Evolutionary conservation across 2,329 filamentous ascomycete genomes (phyloP).

Genomic region (Ampelomyces quisqualis): DNA sequence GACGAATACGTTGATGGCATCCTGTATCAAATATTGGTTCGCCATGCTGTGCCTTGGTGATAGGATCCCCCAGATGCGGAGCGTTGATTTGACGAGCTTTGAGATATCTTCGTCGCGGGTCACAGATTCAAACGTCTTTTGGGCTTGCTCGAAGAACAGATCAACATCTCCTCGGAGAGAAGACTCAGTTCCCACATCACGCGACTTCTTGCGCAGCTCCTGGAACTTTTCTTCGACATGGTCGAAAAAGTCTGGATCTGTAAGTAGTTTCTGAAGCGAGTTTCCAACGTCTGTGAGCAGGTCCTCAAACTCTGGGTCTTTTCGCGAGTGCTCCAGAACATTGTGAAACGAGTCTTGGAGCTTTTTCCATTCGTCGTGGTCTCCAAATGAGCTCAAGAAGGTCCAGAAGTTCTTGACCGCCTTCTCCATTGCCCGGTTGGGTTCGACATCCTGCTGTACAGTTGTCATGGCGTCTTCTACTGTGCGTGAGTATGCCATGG

Average conservation of each 20-base stretch:
- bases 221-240: slow-evolving; percentile 67
- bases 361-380: slow-evolving; percentile 70
- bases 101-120: slow-evolving; percentile 70
- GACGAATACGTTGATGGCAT: slow-evolving; percentile 77
- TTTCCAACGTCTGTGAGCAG: slow-evolving; percentile 72
- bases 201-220: slow-evolving; percentile 58
- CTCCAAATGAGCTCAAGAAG: slow-evolving; percentile 77
- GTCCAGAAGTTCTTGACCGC: slow-evolving; percentile 80
- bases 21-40: slow-evolving; percentile 71
- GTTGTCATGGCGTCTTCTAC: slow-evolving; percentile 66
- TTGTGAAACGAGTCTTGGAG: slow-evolving; percentile 68
- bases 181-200: slow-evolving; percentile 63
- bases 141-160: slow-evolving; percentile 66
- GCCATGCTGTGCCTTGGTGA: slow-evolving; percentile 64
- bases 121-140: slow-evolving; percentile 67
- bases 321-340: slow-evolving; percentile 71
- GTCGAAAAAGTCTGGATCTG: slow-evolving; percentile 82
- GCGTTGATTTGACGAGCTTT: slow-evolving; percentile 65
- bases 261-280: slow-evolving; percentile 77
- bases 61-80: slow-evolving; percentile 68
- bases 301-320: slow-evolving; percentile 79
- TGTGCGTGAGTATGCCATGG: slow-evolving; percentile 72
- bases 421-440: slow-evolving; percentile 72
- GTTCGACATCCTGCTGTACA: slow-evolving; percentile 68
- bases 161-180: slow-evolving; percentile 73